Percentiles rank a stretch among this genome's conserved stretches.
Conservation (phyloP, 1,139 yeast species). For the Blastobotrys apis region DNA sequence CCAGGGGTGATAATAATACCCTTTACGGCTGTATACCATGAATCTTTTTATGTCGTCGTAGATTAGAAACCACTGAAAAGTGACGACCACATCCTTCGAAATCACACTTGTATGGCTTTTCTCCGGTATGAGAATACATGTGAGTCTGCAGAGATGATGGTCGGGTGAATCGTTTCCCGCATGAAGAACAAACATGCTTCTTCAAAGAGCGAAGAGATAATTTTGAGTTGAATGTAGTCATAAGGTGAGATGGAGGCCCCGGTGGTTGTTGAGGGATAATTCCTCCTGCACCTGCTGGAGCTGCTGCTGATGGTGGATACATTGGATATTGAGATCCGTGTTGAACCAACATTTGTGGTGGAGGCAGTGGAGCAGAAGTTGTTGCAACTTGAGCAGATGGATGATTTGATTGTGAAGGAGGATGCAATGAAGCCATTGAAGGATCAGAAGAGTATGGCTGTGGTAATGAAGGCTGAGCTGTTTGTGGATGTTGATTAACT, state of each 20-base stretch:
- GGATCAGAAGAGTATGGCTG: slow-evolving; percentile 4
- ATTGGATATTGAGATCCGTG: slow-evolving; percentile 4
- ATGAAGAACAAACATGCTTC: slow-evolving; percentile 53
- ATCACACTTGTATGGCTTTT: slow-evolving; percentile 68
- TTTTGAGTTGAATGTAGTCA: slow-evolving; percentile 30
- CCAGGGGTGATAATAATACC: too few species aligned
- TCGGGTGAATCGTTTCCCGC: slow-evolving; percentile 72
- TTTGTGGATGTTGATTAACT: not conserved
- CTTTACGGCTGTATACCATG: slow-evolving; percentile 44
- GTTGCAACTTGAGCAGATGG: slow-evolving; percentile 3
- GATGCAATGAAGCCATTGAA: slow-evolving; percentile 4
- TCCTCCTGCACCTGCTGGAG: not conserved
- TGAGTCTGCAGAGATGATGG: slow-evolving; percentile 81
- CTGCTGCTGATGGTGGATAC: slow-evolving; percentile 6
- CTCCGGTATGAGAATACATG: slow-evolving; percentile 81
- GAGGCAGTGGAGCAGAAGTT: slow-evolving; percentile 11
- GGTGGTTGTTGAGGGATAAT: not conserved
- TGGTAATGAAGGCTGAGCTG: slow-evolving; percentile 1
- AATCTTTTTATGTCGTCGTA: slow-evolving; percentile 70
- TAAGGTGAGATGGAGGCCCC: slow-evolving; percentile 27
- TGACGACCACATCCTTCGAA: slow-evolving; percentile 62
- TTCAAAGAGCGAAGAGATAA: slow-evolving; percentile 26
- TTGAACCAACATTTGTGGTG: slow-evolving; percentile 15
- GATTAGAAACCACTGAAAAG: slow-evolving; percentile 77
- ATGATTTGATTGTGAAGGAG: not conserved